A percentile compares a stretch with the other conserved stretches of the same genome.
Conservation (phyloP, 768 basidiomycete species). For the Galerina sulciceps region DNA sequence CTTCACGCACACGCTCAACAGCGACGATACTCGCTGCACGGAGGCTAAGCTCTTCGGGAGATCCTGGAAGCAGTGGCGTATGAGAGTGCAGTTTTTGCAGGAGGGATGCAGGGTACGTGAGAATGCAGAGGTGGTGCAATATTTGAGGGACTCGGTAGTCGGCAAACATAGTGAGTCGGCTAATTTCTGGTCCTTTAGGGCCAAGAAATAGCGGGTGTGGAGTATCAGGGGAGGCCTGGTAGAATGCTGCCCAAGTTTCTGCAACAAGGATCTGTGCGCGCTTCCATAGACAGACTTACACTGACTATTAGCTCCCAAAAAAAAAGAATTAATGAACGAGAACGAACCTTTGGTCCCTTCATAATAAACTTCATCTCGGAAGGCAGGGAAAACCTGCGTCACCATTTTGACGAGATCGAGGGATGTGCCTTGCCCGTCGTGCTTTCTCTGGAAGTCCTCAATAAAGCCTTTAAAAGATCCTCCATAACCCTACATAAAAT, state of each 20-base stretch:
- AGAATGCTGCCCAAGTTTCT: slow-evolving; percentile 92
- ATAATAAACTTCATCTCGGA: slow-evolving; percentile 69
- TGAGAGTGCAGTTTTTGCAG: slow-evolving; percentile 51
- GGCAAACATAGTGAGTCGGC: slow-evolving; percentile 89
- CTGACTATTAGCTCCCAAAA: not conserved
- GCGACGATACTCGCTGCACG: slow-evolving; percentile 81
- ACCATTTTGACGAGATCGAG: slow-evolving; percentile 77
- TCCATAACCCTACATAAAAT: slow-evolving; percentile 54
- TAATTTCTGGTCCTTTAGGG: slow-evolving; percentile 57
- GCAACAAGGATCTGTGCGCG: slow-evolving; percentile 91
- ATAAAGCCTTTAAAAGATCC: slow-evolving; percentile 76
- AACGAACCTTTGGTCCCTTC: slow-evolving; percentile 61
- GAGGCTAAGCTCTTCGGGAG: slow-evolving; percentile 74
- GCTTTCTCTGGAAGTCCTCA: slow-evolving; percentile 56
- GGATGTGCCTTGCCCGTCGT: slow-evolving; percentile 63
- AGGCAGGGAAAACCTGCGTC: slow-evolving; percentile 71
- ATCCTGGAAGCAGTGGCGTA: slow-evolving; percentile 54
- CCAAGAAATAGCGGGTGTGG: slow-evolving; percentile 79
- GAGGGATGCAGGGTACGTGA: slow-evolving; percentile 71
- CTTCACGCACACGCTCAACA: slow-evolving; percentile 72
- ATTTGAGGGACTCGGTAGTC: slow-evolving; percentile 94
- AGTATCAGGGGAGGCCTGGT: slow-evolving; percentile 49
- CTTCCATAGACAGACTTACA: slow-evolving; percentile 82
- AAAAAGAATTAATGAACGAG: not conserved
- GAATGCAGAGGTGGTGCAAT: slow-evolving; percentile 78